Evolutionary conservation across 345 rosid species (phyloP), one percentile per base, ranked within the genome.

Genomic region (Bruguiera sexangula): DNA sequence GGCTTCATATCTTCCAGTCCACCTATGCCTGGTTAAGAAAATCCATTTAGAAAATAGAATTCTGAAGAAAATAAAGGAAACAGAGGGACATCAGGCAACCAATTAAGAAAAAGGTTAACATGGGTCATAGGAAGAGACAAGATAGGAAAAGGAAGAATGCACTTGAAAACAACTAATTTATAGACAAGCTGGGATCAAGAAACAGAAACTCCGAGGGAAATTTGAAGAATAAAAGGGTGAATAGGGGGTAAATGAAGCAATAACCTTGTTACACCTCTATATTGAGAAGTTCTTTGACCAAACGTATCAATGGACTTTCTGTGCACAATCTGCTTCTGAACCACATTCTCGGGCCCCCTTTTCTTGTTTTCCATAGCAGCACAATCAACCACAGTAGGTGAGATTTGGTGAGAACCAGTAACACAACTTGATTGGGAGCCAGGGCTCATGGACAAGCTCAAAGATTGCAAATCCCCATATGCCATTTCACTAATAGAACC

Each of bases 1-100:
- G 39, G 98, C 98, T 89, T 93, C 98, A 78, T 89, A 91, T 82
- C 96, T 89, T 48, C 98, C 97, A 58, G 96, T 89, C 98, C 98
- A 93, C 76, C 98, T 85, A 73, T 93, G 98, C 80, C 97, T 93
- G 79, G 68, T 64, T 48, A 52, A 63, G 16, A 62, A 21, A 65
- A 72, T 36, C 55, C 62, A 73, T n/a, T 64, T 30, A 62, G 9
- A 31, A 3, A 16, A 4, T 34, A 51, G 10, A 43, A 43, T 48
- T 10, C 46, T 59, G 3, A 30, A 54, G 19, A 27, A 54, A 32
- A 1, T 21, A 34, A 39, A 7, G 68, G 50, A 19, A 37, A 20
- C 24, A 0, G 34, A 6, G 18, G 51, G 21, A 34, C 16, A 73
- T 4, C 1, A 16, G 65, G 18, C 26, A 60, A 0, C 20, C 58